Evolutionary conservation across 768 basidiomycete species (phyloP).

Genomic region (Russula sp.): DNA sequence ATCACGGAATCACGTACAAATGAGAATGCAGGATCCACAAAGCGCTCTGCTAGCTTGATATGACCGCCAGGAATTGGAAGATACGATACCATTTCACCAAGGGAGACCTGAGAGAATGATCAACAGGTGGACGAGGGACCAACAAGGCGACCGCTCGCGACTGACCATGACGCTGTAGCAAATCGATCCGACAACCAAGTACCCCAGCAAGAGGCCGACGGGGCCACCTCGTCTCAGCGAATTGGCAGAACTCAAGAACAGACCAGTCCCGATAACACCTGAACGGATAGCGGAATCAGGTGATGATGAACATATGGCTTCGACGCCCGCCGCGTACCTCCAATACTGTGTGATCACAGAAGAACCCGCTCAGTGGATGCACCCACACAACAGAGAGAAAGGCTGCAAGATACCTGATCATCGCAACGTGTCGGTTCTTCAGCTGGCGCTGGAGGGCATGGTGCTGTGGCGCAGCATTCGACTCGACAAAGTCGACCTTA

Average conservation of each 20-base stretch:
- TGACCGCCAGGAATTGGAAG: conserved; percentile 77
- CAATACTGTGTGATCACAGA: conserved; percentile 28
- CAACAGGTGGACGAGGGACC: neutral
- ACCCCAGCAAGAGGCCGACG: conserved; percentile 69
- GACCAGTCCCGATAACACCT: conserved; percentile 39
- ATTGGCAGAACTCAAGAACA: conserved; percentile 41
- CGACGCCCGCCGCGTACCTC: conserved; percentile 25
- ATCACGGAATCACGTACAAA: conserved; percentile 25
- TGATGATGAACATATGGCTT: neutral
- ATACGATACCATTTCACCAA: conserved; percentile 73
- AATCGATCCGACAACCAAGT: conserved; percentile 55
- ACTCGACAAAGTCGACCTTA: neutral
- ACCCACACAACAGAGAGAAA: neutral
- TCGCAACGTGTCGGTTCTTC: conserved; percentile 68
- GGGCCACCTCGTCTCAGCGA: conserved; percentile 57
- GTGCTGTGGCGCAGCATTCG: neutral
- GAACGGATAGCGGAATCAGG: neutral
- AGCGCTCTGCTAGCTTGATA: conserved; percentile 76
- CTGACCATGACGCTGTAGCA: conserved; percentile 68
- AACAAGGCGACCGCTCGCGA: neutral
- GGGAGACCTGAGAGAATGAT: conserved; percentile 43
- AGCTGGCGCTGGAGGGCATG: conserved; percentile 28
- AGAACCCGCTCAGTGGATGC: conserved; percentile 5
- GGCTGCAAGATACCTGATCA: conserved; percentile 54
- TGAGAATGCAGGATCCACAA: conserved; percentile 73